phyloP scores from a whole-genome alignment of 441 rosid species.

The Breynia disticha region DNA sequence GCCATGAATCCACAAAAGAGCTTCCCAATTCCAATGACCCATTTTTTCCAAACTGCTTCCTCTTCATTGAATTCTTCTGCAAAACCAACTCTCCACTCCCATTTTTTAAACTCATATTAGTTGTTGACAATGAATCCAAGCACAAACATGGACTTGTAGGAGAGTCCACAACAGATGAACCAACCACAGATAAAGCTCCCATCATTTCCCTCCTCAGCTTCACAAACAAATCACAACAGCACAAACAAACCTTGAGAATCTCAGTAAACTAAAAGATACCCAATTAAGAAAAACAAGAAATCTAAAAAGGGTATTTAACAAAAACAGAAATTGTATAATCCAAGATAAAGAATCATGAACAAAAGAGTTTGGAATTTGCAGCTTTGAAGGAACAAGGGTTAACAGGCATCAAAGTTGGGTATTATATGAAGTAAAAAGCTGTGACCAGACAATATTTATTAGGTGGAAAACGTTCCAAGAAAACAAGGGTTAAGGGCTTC shows the following conservation, averaged over 20 bases:
- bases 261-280: conserved; percentile 25
- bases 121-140: conserved; percentile 38
- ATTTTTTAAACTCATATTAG: conserved; percentile 22
- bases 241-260: too few species aligned
- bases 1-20: conserved; percentile 50
- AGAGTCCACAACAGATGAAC: conserved; percentile 60
- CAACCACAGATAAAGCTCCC: conserved; percentile 56
- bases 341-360: conserved; percentile 14
- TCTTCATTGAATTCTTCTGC: conserved; percentile 29
- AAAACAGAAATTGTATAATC: conserved; percentile 13
- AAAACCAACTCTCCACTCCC: conserved; percentile 27
- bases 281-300: conserved; percentile 13
- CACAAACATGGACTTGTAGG: conserved; percentile 55
- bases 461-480: conserved; percentile 35
- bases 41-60: conserved; percentile 25
- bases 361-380: neutral
- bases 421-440: conserved; percentile 15
- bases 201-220: conserved; percentile 35
- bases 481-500: neutral
- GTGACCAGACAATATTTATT: conserved; percentile 29
- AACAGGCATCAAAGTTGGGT: conserved; percentile 1
- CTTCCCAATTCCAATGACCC: conserved; percentile 39
- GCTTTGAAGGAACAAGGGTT: neutral
- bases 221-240: neutral
- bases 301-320: conserved; percentile 15